phyloP scores from a whole-genome alignment of 2,329 filamentous ascomycete genomes.

The Elsinoe australis region DNA sequence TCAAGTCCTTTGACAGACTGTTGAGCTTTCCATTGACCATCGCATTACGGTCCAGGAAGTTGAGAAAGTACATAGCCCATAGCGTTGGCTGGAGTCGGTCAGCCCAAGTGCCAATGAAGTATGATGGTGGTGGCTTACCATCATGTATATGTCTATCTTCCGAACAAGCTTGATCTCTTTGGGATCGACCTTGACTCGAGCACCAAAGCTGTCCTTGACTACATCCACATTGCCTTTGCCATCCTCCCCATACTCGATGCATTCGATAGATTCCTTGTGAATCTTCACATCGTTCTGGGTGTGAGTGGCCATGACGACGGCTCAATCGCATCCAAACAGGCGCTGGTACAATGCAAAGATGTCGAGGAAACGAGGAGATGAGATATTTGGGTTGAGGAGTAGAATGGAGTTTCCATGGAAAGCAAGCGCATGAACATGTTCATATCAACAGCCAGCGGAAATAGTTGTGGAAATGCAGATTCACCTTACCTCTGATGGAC shows the following conservation, averaged over 20 bases:
- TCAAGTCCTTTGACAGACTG: conserved; percentile 30
- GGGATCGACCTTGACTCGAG: conserved; percentile 28
- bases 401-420: no score
- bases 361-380: no score
- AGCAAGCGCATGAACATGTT: no score
- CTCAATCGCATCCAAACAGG: no score
- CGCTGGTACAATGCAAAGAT: no score
- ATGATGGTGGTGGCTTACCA: neutral
- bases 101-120: neutral
- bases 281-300: neutral
- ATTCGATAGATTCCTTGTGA: neutral
- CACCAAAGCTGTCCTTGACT: conserved; percentile 26
- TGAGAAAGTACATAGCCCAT: conserved; percentile 3
- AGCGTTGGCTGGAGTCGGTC: neutral
- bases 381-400: no score
- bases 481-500: no score
- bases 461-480: no score
- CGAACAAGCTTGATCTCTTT: conserved; percentile 27
- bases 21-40: conserved; percentile 9
- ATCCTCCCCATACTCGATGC: neutral
- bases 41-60: conserved; percentile 1
- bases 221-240: neutral
- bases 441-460: no score
- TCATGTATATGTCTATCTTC: conserved; percentile 24
- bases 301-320: neutral